Evolutionary conservation across 495 filamentous ascomycete species (phyloP).

Genomic region (Penicillium simplicissimum): DNA sequence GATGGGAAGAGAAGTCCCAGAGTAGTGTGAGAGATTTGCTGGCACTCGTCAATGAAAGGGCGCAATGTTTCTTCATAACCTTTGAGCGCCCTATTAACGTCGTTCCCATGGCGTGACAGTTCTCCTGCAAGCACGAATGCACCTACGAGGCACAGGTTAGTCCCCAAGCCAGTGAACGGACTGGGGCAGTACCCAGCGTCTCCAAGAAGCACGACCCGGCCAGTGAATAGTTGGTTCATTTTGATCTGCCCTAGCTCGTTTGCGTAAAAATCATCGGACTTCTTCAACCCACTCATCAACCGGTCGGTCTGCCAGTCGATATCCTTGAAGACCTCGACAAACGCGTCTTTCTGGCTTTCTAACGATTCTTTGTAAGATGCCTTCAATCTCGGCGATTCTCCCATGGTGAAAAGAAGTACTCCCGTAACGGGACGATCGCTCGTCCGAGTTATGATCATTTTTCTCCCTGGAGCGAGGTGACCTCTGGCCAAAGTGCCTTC

Average conservation of each 20-base stretch:
- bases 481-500: slow-evolving; percentile 37
- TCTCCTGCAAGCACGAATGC: slow-evolving; percentile 57
- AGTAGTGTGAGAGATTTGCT: not conserved
- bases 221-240: slow-evolving; percentile 43
- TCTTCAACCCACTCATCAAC: slow-evolving; percentile 39
- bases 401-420: slow-evolving; percentile 7
- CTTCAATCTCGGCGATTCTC: slow-evolving; percentile 38
- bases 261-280: slow-evolving; percentile 52
- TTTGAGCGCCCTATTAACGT: slow-evolving; percentile 33
- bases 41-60: slow-evolving; percentile 37
- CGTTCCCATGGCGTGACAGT: slow-evolving; percentile 35
- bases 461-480: slow-evolving; percentile 29
- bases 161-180: slow-evolving; percentile 51
- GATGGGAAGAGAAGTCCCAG: not conserved
- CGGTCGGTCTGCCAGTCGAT: slow-evolving; percentile 47
- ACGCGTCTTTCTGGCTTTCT: slow-evolving; percentile 38
- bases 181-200: slow-evolving; percentile 56
- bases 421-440: slow-evolving; percentile 4
- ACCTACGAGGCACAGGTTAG: slow-evolving; percentile 45
- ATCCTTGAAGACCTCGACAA: slow-evolving; percentile 39
- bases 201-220: slow-evolving; percentile 53
- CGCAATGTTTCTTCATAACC: slow-evolving; percentile 43
- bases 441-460: slow-evolving; percentile 6
- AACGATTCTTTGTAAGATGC: slow-evolving; percentile 24
- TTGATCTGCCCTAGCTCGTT: slow-evolving; percentile 41